A percentile compares a stretch with the other conserved stretches of the same genome.
phyloP scores from a whole-genome alignment of 176 grass and related monocot species.

The Saccharum officinarum region DNA sequence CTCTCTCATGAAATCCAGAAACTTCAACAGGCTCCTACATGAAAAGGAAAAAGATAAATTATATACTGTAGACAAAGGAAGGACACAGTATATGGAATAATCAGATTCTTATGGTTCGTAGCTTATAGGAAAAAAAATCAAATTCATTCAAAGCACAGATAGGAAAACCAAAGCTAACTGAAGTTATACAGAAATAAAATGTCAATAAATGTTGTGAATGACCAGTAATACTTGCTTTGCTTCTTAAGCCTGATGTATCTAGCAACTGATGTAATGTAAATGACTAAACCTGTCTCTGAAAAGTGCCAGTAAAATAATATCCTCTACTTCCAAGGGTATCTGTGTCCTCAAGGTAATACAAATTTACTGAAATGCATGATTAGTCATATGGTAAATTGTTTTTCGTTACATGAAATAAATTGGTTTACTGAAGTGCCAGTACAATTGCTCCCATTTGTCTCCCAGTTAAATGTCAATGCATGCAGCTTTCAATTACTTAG shows the following conservation, averaged over 20 bases:
- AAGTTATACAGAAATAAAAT: slow-evolving; percentile 20
- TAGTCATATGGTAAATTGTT: background rate
- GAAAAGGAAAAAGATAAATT: slow-evolving; percentile 16
- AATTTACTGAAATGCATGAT: background rate
- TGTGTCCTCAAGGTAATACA: background rate
- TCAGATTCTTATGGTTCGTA: background rate
- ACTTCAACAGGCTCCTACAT: slow-evolving; percentile 80
- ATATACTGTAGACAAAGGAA: background rate
- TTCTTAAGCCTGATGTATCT: background rate
- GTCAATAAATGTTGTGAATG: background rate
- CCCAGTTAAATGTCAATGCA: background rate
- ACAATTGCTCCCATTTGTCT: background rate
- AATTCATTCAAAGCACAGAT: background rate
- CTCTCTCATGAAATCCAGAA: slow-evolving; percentile 62
- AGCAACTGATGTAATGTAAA: background rate
- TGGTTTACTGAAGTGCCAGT: too few species aligned
- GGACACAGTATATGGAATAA: background rate
- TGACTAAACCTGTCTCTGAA: background rate
- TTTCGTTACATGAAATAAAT: background rate
- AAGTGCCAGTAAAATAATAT: background rate
- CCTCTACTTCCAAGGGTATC: background rate
- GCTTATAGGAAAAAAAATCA: background rate
- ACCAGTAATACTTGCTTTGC: background rate
- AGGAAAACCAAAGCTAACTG: background rate
- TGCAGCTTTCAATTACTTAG: background rate